These are phyloP conservation scores for Asclepias syriaca DNA, from an alignment of 257 asterid species.

Conservation along the genomic window DNA sequence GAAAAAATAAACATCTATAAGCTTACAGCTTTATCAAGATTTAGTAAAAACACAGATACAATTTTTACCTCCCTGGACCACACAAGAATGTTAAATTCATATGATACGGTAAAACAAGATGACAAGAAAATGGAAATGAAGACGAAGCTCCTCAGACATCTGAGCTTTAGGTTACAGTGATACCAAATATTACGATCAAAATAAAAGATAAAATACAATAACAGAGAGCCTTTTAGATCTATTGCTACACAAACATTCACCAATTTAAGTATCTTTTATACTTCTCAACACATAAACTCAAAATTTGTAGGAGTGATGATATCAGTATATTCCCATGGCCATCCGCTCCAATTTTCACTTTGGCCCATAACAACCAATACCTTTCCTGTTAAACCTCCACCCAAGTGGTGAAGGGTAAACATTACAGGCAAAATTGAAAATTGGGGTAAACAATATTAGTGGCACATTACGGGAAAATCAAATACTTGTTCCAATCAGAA, in stretches of 20 bases:
- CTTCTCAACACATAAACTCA: neutral
- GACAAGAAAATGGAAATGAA: neutral
- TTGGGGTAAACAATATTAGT: too few relatives aligned
- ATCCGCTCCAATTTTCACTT: neutral
- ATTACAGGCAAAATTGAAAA: too few relatives aligned
- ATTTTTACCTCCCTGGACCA: neutral
- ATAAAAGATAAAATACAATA: neutral
- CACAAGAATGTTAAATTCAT: neutral
- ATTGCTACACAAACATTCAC: neutral
- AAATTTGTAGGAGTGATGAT: neutral
- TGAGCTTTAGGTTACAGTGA: neutral
- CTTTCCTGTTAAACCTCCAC: too few relatives aligned
- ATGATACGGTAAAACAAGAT: neutral
- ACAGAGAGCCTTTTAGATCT: neutral
- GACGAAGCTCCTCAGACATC: neutral
- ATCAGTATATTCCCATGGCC: neutral
- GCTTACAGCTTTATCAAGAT: neutral
- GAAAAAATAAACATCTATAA: neutral
- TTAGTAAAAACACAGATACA: neutral
- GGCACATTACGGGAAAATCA: neutral
- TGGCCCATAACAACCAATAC: neutral
- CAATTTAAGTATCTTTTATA: too few relatives aligned
- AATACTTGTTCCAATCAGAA: neutral
- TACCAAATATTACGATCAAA: neutral
- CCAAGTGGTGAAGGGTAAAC: too few relatives aligned